Evolutionary conservation across 495 filamentous ascomycete species (phyloP).

Genomic region (Lasiosphaeris hirsuta): DNA sequence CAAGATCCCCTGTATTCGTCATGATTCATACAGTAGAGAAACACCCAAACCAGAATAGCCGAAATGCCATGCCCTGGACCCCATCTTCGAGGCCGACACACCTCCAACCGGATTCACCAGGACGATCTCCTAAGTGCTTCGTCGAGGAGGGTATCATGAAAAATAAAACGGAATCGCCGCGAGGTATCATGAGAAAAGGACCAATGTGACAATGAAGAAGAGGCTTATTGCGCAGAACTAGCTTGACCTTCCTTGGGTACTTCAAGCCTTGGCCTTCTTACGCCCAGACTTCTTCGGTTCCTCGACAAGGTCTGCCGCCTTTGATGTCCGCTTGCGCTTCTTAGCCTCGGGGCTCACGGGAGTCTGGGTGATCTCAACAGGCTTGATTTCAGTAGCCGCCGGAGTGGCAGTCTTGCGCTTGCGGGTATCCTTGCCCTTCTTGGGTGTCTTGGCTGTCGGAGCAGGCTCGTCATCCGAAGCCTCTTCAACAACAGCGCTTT

Average conservation of each 20-base stretch:
- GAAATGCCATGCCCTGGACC: not conserved
- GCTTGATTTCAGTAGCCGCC: constrained; percentile 48
- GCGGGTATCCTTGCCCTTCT: constrained; percentile 43
- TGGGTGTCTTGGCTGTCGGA: constrained; percentile 44
- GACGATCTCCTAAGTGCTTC: constrained; percentile 2
- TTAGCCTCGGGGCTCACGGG: constrained; percentile 50
- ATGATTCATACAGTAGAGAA: constrained; percentile 13
- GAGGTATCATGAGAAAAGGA: constrained; percentile 33
- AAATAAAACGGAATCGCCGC: constrained; percentile 13
- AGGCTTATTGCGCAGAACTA: constrained; percentile 6
- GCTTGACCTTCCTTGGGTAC: constrained; percentile 41
- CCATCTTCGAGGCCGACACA: too few relatives aligned
- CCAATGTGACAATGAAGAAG: constrained; percentile 10
- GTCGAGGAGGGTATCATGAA: constrained; percentile 14
- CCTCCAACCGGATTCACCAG: not conserved
- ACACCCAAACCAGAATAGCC: constrained; percentile 11
- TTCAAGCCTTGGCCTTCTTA: constrained; percentile 51
- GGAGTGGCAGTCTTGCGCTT: constrained; percentile 51
- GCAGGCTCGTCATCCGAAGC: constrained; percentile 40
- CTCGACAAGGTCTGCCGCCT: constrained; percentile 41
- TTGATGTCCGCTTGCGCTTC: constrained; percentile 63
- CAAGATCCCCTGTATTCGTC: constrained; percentile 4
- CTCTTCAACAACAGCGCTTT: constrained; percentile 39
- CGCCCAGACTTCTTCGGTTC: constrained; percentile 53
- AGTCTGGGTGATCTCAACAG: constrained; percentile 50